Conservation (phyloP, 768 basidiomycete genomes). For the Candolleomyces eurysporus region DNA sequence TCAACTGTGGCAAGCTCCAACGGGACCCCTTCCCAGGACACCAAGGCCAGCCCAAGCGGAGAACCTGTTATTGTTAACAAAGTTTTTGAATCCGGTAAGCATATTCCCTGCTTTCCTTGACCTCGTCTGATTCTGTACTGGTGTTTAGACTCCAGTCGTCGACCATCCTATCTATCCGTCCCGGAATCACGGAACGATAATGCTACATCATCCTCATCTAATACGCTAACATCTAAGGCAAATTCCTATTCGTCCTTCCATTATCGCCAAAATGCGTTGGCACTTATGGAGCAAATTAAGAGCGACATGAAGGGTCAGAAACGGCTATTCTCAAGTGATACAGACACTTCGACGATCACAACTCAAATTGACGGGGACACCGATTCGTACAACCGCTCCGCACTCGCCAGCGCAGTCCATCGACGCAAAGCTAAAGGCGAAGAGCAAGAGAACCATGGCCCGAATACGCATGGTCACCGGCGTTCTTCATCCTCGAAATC, state of each 20-base stretch:
- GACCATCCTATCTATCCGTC: conserved; percentile 30
- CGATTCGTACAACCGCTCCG: conserved; percentile 12
- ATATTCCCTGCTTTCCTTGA: not conserved
- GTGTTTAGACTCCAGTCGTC: conserved; percentile 25
- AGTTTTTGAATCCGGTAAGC: not conserved
- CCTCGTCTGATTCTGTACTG: conserved; percentile 3
- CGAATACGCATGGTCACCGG: conserved; percentile 21
- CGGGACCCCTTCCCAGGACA: conserved; percentile 23
- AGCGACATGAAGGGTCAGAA: conserved; percentile 74
- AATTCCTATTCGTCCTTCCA: conserved; percentile 57
- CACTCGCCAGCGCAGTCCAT: not conserved
- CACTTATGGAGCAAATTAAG: conserved; percentile 84
- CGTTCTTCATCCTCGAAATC: conserved; percentile 33
- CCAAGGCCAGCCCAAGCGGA: conserved; percentile 8
- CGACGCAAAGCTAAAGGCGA: conserved; percentile 4
- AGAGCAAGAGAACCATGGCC: conserved; percentile 31
- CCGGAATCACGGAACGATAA: conserved; percentile 26
- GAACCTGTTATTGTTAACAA: not conserved
- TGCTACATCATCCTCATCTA: conserved; percentile 25
- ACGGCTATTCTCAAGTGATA: conserved; percentile 68
- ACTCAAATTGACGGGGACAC: conserved; percentile 31
- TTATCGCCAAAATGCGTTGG: conserved; percentile 75
- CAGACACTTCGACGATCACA: conserved; percentile 47
- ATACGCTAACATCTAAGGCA: conserved; percentile 29
- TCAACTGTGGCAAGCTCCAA: conserved; percentile 55